Percentiles rank a stretch among this genome's conserved stretches.
Evolutionary conservation across 345 rosid genomes (phyloP).

Genomic region (Salix koriyanagi): DNA sequence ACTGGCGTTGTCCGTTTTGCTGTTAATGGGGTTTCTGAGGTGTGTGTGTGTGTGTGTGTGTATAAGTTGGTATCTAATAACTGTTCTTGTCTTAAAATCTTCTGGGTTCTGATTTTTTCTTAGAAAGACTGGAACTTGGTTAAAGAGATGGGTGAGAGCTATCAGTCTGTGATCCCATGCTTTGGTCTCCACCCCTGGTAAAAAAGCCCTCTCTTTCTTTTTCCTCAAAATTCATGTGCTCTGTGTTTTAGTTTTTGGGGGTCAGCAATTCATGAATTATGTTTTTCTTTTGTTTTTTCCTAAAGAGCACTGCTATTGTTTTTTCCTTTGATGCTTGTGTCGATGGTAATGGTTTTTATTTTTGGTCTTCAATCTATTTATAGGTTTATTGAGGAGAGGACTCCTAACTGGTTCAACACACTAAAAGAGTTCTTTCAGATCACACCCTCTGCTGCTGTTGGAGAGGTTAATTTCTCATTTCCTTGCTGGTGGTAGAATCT

Average conservation of each 20-base stretch:
- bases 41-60: neutral
- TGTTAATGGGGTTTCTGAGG: slow-evolving; percentile 86
- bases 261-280: too few relatives aligned
- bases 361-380: neutral
- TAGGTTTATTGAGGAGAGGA: slow-evolving; percentile 66
- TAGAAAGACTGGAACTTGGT: slow-evolving; percentile 86
- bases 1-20: slow-evolving; percentile 64
- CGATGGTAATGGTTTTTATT: neutral
- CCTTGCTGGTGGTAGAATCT: neutral
- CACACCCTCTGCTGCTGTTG: slow-evolving; percentile 86
- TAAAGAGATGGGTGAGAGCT: slow-evolving; percentile 56
- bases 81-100: neutral
- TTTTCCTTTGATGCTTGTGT: neutral
- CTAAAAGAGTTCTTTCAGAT: slow-evolving; percentile 60
- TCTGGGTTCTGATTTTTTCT: neutral
- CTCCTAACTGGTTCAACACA: slow-evolving; percentile 64
- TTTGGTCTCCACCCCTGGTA: slow-evolving; percentile 95
- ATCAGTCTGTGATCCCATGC: slow-evolving; percentile 78
- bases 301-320: neutral
- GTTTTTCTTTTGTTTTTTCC: neutral
- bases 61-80: neutral
- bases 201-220: neutral
- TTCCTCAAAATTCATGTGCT: neutral
- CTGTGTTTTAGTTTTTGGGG: too few relatives aligned
- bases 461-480: slow-evolving; percentile 50